Base-by-base conservation (phyloP, 106 monocot genomes). In the Dactylorhiza incarnata region DNA sequence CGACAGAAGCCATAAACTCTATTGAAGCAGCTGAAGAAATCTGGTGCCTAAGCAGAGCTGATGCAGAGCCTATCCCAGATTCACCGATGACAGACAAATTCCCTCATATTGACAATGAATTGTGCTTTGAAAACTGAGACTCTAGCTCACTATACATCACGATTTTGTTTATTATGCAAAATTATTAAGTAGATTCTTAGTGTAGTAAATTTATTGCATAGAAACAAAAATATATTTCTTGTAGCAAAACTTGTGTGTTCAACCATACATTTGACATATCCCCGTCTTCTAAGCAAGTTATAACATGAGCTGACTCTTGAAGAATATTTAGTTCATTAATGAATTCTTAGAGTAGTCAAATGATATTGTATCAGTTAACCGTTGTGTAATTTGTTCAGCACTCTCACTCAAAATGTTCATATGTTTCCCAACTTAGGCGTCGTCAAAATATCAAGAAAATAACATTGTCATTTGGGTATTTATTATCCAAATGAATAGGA, bases 1-100 rank as follows among this genome's bases (percentile, higher is more conserved):
- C 97, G 79, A 81, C 85, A 63, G 89, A 87, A 26, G 91, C 97
- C 93, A 97, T 94, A 67, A 94, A 77, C 80, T 97, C 97, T 45
- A 97, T 72, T 9, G 87, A 82, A 76, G 97, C 77, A 83, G 87
- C 84, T 55, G 96, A 68, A 79, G 96, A 96, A 25, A 89, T 75
- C 50, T 89, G 87, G 61, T 93, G 93, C 19, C 82, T 80, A 58
- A 91, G 78, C 71, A 94, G 75, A 70, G 80, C 78, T 17, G 86
- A 82, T 76, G 86, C 91, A 73, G 85, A 84, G 66, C 94, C 94
- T 77, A 80, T 77, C 68, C 97, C 97, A 83, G 85, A 73, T 68
- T 87, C 82, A 78, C 87, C 89, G 47, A 55, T 83, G 45, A 97
- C 97, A 44, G 59, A 84, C 83, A 97, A 71, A 78, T 97, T 97